Evolutionary conservation across 495 filamentous ascomycete species (phyloP).

Genomic region (Penicillium diatomitis): DNA sequence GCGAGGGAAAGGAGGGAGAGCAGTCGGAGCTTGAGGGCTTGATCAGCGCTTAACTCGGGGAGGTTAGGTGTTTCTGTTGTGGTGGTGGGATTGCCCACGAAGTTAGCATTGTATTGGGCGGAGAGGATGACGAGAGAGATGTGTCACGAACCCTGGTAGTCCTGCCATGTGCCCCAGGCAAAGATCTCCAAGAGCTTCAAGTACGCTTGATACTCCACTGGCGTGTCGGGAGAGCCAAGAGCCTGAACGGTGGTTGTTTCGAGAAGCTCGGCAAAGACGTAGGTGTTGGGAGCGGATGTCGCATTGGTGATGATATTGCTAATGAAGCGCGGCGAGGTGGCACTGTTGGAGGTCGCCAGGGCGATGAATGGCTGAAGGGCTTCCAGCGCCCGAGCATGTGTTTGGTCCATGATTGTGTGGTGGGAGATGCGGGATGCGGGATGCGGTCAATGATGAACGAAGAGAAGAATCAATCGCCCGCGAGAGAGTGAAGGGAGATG

Average conservation of each 20-base stretch:
- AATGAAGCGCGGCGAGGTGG: conserved; percentile 71
- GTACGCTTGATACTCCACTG: conserved; percentile 44
- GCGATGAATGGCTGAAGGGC: conserved; percentile 83
- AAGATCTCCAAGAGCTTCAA: conserved; percentile 81
- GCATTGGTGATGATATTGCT: conserved; percentile 82
- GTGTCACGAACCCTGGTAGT: conserved; percentile 51
- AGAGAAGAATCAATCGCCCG: conserved; percentile 1
- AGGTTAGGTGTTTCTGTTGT: conserved; percentile 36
- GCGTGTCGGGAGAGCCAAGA: conserved; percentile 42
- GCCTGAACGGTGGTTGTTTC: conserved; percentile 72
- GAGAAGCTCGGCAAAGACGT: conserved; percentile 90
- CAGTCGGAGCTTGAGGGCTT: conserved; percentile 80
- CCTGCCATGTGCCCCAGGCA: conserved; percentile 79
- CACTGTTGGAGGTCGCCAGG: conserved; percentile 64
- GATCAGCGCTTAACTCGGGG: conserved; percentile 60
- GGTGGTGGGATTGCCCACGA: background rate
- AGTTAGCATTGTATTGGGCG: background rate
- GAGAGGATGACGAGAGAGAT: background rate
- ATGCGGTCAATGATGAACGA: conserved; percentile 9
- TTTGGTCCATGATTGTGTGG: conserved; percentile 60
- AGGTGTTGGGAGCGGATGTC: conserved; percentile 79
- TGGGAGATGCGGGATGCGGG: background rate
- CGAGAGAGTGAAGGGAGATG: no score
- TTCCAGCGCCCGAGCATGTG: conserved; percentile 64
- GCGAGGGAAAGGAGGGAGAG: conserved; percentile 75